Evolutionary conservation across 2,329 filamentous ascomycete species (phyloP), one percentile per base, ranked within the genome.

Genomic region (Teratosphaeriaceae sp.): DNA sequence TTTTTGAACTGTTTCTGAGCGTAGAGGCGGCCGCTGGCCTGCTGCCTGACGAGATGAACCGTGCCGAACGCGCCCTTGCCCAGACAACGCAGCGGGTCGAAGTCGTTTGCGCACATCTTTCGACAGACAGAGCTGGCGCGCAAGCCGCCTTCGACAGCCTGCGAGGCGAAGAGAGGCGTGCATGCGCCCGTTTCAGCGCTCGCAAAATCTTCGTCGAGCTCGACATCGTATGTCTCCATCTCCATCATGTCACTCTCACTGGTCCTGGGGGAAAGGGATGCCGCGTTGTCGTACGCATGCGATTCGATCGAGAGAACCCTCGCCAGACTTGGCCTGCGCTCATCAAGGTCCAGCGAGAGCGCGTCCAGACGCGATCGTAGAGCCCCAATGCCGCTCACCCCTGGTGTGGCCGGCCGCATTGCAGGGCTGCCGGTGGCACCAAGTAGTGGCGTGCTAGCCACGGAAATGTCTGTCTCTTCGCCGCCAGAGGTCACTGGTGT

Each of bases 1-100:
- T 98, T 98, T 65, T 90, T 92, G 69, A 98, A 92, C 67, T 97
- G 90, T 72, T 98, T 98, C 70, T 98, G 94, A 1, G 92, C 94
- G 60, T 89, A 98, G 4, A 98, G 77, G 33, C 86, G 82, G 31
- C 92, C 92, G 2, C 89, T 96, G 22, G 79, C 71, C 39, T 80
- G 80, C 68, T 98, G 90, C 68, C 89, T 92, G 48, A 98, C 94
- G 21, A 98, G 76, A 35, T 95, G 71, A 9, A 98, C 94, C 0
- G 90, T 98, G 26, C 92, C 92, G 62, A 92, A 98, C 12, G 92
- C 88, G 38, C 92, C 92, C 63, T 97, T 97, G 44, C 94, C 94
- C 18, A 98, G 81, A 64, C 90, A 97, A 38, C 87, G 85, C 39
- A 98, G 70, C 9, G 85, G 80, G 58, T 94, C 84, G 62, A 98